Percentiles rank a stretch among this genome's conserved stretches.
These are phyloP conservation scores for Exutisphaerella laricina DNA, from an alignment of 2,329 filamentous ascomycete species.

Conservation along the genomic window DNA sequence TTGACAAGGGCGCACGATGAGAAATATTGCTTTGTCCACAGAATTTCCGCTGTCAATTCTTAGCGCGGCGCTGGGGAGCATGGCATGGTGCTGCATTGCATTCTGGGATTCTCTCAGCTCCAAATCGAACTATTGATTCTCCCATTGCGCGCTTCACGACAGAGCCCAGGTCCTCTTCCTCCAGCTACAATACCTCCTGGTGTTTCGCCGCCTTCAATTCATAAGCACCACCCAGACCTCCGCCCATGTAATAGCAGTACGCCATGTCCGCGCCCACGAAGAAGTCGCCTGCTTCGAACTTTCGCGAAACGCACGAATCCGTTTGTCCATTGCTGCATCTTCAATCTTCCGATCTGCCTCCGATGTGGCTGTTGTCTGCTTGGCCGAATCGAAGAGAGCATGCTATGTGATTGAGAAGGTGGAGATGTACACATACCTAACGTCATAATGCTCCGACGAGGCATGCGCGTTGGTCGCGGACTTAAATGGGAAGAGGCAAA, in stretches of 20 bases:
- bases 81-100: too few species aligned
- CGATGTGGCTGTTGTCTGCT: constrained; percentile 32
- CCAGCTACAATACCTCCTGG: constrained; percentile 38
- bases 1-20: constrained; percentile 62
- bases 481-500: constrained; percentile 30
- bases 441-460: constrained; percentile 36
- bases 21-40: not conserved
- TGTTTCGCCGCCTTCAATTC: constrained; percentile 29
- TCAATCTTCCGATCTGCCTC: constrained; percentile 36
- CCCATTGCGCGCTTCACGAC: constrained; percentile 31
- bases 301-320: constrained; percentile 45
- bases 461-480: constrained; percentile 10
- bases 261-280: constrained; percentile 32
- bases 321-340: constrained; percentile 31
- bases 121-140: constrained; percentile 5
- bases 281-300: constrained; percentile 40
- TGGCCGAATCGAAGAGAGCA: constrained; percentile 35
- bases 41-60: not conserved
- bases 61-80: not conserved
- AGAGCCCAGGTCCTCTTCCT: constrained; percentile 36
- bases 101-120: not conserved
- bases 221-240: constrained; percentile 22
- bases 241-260: constrained; percentile 21
- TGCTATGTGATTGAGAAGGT: constrained; percentile 35
- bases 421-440: constrained; percentile 34